Percentiles rank a stretch among this genome's conserved stretches.
phyloP scores from a whole-genome alignment of 495 filamentous ascomycete genomes.

The Friedmanniomyces simplex region DNA sequence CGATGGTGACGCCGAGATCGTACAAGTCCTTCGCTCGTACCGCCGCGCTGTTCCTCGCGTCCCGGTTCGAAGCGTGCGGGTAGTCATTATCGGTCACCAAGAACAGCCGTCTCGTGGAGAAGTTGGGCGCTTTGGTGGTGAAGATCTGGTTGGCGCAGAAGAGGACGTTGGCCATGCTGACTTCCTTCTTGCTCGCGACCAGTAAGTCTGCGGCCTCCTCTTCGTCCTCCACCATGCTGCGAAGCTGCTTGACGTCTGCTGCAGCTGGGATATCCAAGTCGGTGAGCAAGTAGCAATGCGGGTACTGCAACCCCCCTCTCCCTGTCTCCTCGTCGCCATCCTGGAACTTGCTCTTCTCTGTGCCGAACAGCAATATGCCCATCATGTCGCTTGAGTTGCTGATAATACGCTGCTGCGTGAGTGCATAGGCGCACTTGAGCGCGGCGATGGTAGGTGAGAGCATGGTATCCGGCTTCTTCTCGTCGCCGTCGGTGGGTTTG shows the following conservation, averaged over 20 bases:
- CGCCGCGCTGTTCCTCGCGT: constrained; percentile 60
- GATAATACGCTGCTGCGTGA: constrained; percentile 98
- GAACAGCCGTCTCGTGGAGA: constrained; percentile 82
- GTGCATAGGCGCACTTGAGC: constrained; percentile 82
- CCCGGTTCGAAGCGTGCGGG: constrained; percentile 64
- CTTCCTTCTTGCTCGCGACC: constrained; percentile 52
- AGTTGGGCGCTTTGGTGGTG: constrained; percentile 88
- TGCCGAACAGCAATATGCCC: constrained; percentile 89
- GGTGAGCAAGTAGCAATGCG: constrained; percentile 84
- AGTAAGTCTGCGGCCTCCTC: constrained; percentile 50
- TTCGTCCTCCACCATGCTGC: constrained; percentile 64
- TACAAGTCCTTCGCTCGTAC: constrained; percentile 91
- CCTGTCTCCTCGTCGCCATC: constrained; percentile 52
- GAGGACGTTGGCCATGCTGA: constrained; percentile 79
- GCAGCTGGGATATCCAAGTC: constrained; percentile 84
- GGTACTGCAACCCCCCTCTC: constrained; percentile 54
- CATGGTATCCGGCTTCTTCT: constrained; percentile 53
- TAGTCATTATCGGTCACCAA: constrained; percentile 93
- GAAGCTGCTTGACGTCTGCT: constrained; percentile 71
- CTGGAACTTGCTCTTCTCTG: constrained; percentile 72
- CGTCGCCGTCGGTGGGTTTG: constrained; percentile 48
- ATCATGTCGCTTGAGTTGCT: constrained; percentile 97
- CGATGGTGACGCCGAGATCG: constrained; percentile 84
- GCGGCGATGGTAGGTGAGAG: constrained; percentile 62
- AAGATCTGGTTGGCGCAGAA: constrained; percentile 97